phyloP scores from a whole-genome alignment of 2,329 filamentous ascomycete genomes.

The Bipolaris oryzae region DNA sequence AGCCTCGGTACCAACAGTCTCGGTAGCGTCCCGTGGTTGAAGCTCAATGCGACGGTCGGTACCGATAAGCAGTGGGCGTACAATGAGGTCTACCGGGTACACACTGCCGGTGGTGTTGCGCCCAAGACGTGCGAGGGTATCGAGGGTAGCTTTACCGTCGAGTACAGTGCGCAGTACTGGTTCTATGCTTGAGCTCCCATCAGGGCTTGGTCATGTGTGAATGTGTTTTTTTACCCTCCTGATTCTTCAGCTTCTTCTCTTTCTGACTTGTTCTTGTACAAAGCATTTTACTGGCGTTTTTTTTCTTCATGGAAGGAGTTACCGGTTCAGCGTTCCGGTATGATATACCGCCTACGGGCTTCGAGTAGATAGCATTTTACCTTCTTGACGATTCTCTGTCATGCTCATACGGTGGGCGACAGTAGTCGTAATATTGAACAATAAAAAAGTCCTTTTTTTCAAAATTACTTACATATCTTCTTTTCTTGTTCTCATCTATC shows the following conservation, averaged over 20 bases:
- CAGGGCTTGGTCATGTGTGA: too few species aligned
- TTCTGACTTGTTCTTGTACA: constrained; percentile 24
- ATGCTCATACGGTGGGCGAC: constrained; percentile 17
- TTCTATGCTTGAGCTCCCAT: constrained; percentile 50
- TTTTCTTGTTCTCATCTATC: constrained; percentile 17
- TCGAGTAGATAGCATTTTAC: constrained; percentile 26
- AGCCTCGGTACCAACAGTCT: constrained; percentile 61
- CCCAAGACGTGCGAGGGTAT: constrained; percentile 74
- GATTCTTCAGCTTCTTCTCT: constrained; percentile 1
- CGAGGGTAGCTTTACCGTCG: constrained; percentile 68
- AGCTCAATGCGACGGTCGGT: constrained; percentile 58
- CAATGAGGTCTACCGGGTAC: constrained; percentile 79
- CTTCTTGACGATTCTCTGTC: constrained; percentile 28
- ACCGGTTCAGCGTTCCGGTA: constrained; percentile 20
- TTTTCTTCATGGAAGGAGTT: constrained; percentile 5
- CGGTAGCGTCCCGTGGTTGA: constrained; percentile 80
- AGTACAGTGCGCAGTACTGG: constrained; percentile 85
- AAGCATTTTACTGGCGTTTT: constrained; percentile 45
- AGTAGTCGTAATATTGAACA: constrained; percentile 32
- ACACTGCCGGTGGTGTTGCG: constrained; percentile 80
- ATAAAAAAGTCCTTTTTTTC: constrained; percentile 7
- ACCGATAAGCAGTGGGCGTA: constrained; percentile 51
- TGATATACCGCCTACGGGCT: constrained; percentile 15
- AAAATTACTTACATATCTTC: not conserved
- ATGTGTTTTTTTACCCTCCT: not conserved